A percentile compares a stretch with the other conserved stretches of the same genome.
Evolutionary conservation across 2,329 filamentous ascomycete genomes (phyloP).

Genomic region (Saccharata proteae): DNA sequence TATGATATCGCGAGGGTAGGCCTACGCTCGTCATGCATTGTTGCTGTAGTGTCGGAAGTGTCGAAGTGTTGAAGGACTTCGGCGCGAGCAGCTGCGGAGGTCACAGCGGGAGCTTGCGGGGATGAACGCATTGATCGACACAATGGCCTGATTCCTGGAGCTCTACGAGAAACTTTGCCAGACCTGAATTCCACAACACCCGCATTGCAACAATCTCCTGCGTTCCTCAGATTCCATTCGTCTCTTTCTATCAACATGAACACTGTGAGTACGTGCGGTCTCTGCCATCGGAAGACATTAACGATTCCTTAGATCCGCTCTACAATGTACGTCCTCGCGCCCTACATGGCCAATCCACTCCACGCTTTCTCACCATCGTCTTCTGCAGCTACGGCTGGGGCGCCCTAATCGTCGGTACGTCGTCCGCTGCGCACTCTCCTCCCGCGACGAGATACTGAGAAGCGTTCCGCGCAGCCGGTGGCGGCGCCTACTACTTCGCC

Average conservation of each 20-base stretch:
- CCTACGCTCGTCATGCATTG: slow-evolving; percentile 22
- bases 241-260: slow-evolving; percentile 30
- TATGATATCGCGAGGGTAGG: slow-evolving; percentile 6
- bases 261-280: slow-evolving; percentile 33
- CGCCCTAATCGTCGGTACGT: slow-evolving; percentile 67
- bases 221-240: no score
- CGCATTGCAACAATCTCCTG: no score
- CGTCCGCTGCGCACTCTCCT: not conserved
- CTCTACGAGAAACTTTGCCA: no score
- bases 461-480: slow-evolving; percentile 53
- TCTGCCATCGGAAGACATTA: no score
- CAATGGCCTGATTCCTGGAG: no score
- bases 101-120: no score
- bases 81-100: slow-evolving; percentile 1
- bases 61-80: not conserved
- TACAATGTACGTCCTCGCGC: slow-evolving; percentile 41
- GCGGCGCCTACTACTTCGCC: slow-evolving; percentile 87
- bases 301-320: slow-evolving; percentile 44
- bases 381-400: slow-evolving; percentile 74
- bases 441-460: no score
- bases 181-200: no score
- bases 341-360: slow-evolving; percentile 2
- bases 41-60: not conserved
- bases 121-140: no score
- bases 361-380: slow-evolving; percentile 9